Conservation (phyloP, 768 basidiomycete genomes). For the Lactifluus hygrophoroides region DNA sequence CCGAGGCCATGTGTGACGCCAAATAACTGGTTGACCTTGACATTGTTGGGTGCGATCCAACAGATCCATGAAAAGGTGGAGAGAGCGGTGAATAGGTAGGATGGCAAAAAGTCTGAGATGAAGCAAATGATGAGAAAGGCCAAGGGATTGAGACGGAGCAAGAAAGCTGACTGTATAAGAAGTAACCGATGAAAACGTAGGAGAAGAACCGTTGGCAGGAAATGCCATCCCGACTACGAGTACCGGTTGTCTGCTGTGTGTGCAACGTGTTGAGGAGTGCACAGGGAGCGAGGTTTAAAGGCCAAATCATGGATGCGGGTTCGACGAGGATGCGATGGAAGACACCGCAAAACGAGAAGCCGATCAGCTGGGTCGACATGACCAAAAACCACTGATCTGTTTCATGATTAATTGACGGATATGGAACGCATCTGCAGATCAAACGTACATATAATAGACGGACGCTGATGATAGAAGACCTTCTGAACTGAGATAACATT, state of each 20-base stretch:
- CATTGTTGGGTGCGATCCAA: not conserved
- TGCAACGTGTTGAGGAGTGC: not conserved
- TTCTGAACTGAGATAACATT: too few relatives aligned
- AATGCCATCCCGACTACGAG: not conserved
- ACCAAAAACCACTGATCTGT: too few relatives aligned
- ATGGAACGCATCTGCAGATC: not conserved
- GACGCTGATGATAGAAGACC: too few relatives aligned
- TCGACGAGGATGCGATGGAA: not conserved
- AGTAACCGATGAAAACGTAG: too few relatives aligned
- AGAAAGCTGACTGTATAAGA: too few relatives aligned
- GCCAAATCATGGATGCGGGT: not conserved
- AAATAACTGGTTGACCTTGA: not conserved
- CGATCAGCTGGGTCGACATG: not conserved
- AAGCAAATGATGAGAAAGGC: not conserved
- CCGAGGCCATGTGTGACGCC: conserved; percentile 20
- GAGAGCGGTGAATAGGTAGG: not conserved
- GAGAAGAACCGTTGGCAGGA: not conserved
- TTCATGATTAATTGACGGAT: not conserved
- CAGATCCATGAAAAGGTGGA: not conserved
- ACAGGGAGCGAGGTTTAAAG: not conserved
- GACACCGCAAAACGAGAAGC: not conserved
- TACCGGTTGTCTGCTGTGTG: not conserved
- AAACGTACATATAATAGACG: too few relatives aligned
- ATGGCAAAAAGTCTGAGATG: not conserved
- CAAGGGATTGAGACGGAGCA: not conserved